phyloP scores from a whole-genome alignment of 1,139 yeast genomes.

The Debaryomyces nepalensis region DNA sequence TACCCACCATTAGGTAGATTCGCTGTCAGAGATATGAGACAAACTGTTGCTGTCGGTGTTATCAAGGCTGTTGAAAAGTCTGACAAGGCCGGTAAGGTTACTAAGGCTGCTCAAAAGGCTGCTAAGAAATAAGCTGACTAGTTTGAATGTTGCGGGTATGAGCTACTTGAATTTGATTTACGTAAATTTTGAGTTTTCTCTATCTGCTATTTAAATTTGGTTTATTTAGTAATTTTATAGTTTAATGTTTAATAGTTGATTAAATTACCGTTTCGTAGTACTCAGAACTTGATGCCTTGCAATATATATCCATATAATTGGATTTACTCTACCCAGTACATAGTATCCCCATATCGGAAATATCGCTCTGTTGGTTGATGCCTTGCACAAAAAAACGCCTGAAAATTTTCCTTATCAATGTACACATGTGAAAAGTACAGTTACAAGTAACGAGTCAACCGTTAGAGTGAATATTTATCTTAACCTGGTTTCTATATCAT shows the following conservation, averaged over 20 bases:
- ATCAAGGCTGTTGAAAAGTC: slow-evolving; percentile 97
- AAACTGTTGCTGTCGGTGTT: slow-evolving; percentile 99
- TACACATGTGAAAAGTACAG: background rate
- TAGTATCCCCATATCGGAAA: background rate
- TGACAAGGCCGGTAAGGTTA: slow-evolving; percentile 96
- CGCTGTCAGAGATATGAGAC: slow-evolving; percentile 99
- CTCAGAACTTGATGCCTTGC: no score
- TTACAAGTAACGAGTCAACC: background rate
- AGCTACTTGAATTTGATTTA: slow-evolving; percentile 6
- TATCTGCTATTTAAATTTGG: slow-evolving; percentile 1
- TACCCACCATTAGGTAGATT: slow-evolving; percentile 99
- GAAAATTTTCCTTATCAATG: slow-evolving; percentile 5
- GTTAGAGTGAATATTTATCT: no score
- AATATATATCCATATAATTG: no score
- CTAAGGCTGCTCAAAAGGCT: slow-evolving; percentile 99
- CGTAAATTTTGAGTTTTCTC: slow-evolving; percentile 8
- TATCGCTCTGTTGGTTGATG: background rate
- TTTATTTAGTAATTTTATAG: slow-evolving; percentile 11
- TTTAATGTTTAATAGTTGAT: slow-evolving; percentile 6
- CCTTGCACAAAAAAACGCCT: background rate
- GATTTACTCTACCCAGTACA: background rate
- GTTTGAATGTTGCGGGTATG: slow-evolving; percentile 10
- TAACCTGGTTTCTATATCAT: no score
- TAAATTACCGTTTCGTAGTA: background rate
- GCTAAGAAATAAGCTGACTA: slow-evolving; percentile 79